Conservation (phyloP, 164 flowering plant species). For the grape (Vitis vinifera) region DNA sequence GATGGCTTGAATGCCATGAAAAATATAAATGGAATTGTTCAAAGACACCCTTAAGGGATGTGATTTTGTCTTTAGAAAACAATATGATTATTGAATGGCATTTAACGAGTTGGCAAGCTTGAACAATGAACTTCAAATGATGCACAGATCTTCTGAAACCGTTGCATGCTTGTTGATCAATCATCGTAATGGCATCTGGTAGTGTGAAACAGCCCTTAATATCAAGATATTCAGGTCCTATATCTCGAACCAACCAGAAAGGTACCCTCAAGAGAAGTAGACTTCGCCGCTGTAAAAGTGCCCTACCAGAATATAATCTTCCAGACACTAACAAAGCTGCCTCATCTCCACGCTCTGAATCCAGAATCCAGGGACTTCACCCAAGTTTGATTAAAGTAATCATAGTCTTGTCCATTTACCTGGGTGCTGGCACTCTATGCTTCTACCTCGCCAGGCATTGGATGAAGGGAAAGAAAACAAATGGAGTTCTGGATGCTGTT, state of each 20-base stretch:
- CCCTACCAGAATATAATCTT: conserved; percentile 31
- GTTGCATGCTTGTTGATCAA: neutral
- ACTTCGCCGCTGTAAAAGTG: conserved; percentile 46
- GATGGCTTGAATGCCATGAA: too few species aligned
- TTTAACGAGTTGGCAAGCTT: too few species aligned
- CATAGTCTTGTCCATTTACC: conserved; percentile 42
- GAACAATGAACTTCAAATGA: neutral
- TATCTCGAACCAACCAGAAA: conserved; percentile 13
- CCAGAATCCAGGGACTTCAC: conserved; percentile 33
- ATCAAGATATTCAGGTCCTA: conserved; percentile 19
- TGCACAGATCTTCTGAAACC: neutral
- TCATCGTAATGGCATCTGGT: conserved; percentile 24
- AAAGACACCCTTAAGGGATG: too few species aligned
- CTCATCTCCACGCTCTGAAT: conserved; percentile 23
- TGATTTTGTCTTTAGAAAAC: too few species aligned
- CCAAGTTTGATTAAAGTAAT: conserved; percentile 48
- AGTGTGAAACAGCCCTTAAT: conserved; percentile 35
- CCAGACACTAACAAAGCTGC: conserved; percentile 8
- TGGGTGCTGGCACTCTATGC: conserved; percentile 60
- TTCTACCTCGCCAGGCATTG: conserved; percentile 58
- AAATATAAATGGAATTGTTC: too few species aligned
- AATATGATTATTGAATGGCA: too few species aligned
- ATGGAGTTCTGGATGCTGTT: conserved; percentile 68
- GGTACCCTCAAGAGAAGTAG: conserved; percentile 27
- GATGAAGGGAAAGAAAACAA: conserved; percentile 68